Evolutionary conservation across 73 alveolate genomes (phyloP).

Genomic region (Symbiodinium natans): DNA sequence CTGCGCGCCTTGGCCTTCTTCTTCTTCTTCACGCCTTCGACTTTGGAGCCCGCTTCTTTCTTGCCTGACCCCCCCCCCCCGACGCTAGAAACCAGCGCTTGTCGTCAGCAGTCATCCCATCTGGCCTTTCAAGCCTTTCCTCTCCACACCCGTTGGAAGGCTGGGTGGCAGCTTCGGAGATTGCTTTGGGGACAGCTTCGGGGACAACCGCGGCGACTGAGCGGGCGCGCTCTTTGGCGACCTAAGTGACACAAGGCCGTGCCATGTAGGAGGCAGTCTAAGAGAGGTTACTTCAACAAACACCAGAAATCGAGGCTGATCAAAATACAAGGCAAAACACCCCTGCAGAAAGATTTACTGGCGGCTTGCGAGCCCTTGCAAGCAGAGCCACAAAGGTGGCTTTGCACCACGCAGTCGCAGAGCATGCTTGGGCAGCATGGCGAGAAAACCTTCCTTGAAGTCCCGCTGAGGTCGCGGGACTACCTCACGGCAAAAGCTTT

Average conservation of each 20-base stretch:
- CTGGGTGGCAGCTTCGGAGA: background rate
- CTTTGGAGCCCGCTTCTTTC: constrained; percentile 21
- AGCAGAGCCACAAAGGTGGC: background rate
- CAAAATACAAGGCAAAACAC: no score
- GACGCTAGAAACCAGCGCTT: no score
- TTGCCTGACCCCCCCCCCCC: background rate
- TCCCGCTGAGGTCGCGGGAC: constrained; percentile 73
- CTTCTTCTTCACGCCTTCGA: constrained; percentile 8
- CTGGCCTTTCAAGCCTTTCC: background rate
- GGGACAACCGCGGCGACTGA: background rate
- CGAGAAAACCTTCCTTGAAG: constrained; percentile 54
- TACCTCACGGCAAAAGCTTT: background rate
- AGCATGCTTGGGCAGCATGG: constrained; percentile 62
- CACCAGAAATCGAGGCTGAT: no score
- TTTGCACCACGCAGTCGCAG: constrained; percentile 16
- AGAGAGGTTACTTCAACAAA: no score
- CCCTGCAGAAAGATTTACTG: no score
- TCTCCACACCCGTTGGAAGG: background rate
- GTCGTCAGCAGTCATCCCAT: no score
- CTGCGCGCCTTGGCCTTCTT: constrained; percentile 18
- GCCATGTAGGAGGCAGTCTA: no score
- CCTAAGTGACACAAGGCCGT: background rate
- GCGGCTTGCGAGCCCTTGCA: background rate
- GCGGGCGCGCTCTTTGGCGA: constrained; percentile 11
- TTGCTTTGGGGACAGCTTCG: background rate